Base-by-base conservation (phyloP, 768 basidiomycete species). In the Lactifluus piperatus region DNA sequence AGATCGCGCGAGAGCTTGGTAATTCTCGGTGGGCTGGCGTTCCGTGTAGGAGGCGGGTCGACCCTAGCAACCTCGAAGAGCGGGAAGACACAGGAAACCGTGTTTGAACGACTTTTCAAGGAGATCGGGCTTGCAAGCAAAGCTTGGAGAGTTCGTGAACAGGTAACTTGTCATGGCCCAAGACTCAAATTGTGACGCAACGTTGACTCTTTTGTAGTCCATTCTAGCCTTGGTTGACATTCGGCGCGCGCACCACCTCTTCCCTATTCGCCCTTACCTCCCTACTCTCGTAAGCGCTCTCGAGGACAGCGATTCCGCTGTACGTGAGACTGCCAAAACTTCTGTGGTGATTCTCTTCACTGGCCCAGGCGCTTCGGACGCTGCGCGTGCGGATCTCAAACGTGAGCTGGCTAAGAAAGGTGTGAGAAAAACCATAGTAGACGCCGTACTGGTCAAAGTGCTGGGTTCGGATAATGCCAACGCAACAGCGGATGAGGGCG, bases 351-450 rank as follows among this genome's bases (percentile, higher is more conserved):
- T 86, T 64, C 77, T 99, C 55, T 95, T 97, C 68, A 85, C 91
- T 1, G 89, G 90, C 16, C 80, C 86, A 0, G 82, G 81, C 5
- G 91, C 92, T 14, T 83, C 86, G 3, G 87, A 94, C 68, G 84
- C 83, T 8, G 97, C 97, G 3, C 84, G 91, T 52, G 83, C 93
- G 4, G 95, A 98, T 70, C 77, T 98, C 54, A 97, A 97, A 78
- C 94, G 92, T 68, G 88, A 92, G 69, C 79, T 98, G 78, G 71
- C 79, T 2, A 91, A 87, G 75, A 91, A 90, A 70, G 81, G 81
- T 43, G 89, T 97, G 44, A 81, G 92, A 34, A 95, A 94, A 73
- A 81, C 84, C 5, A 94, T 94, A 47, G 83, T 86, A 14, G 94
- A 97, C 61, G 78, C 78, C 53, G 83, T 98, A 16, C 77, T 94